phyloP scores from a whole-genome alignment of 345 rosid species.

The Lenwebbia sp. region DNA sequence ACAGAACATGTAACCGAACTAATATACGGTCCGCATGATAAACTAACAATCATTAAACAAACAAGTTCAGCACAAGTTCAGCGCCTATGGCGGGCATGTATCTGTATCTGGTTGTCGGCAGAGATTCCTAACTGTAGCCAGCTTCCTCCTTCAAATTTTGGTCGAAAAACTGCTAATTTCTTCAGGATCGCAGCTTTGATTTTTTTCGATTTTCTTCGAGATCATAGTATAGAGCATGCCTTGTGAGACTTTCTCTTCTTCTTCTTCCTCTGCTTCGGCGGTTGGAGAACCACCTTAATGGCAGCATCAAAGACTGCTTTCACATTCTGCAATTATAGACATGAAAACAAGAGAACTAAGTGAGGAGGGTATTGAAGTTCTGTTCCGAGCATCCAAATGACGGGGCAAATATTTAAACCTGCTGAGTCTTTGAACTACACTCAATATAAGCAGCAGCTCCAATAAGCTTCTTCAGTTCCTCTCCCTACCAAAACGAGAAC shows the following conservation, averaged over 20 bases:
- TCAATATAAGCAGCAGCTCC: constrained; percentile 9
- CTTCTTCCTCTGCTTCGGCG: constrained; percentile 42
- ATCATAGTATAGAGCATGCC: constrained; percentile 37
- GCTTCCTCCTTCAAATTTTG: background rate
- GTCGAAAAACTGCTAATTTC: background rate
- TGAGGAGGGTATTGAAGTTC: background rate
- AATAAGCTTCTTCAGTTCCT: constrained; percentile 12
- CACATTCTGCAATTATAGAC: constrained; percentile 23
- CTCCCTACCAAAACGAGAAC: constrained; percentile 3
- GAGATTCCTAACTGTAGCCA: background rate
- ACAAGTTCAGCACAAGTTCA: background rate
- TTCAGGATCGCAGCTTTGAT: background rate
- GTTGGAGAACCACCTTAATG: constrained; percentile 46
- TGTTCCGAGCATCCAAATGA: background rate
- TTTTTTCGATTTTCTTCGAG: background rate
- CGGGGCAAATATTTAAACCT: background rate
- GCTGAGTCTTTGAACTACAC: constrained; percentile 16
- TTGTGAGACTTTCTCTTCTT: constrained; percentile 25
- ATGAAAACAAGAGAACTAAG: background rate
- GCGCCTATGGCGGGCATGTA: background rate
- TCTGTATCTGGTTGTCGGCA: background rate
- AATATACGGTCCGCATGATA: background rate
- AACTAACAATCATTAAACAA: background rate
- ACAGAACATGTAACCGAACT: background rate
- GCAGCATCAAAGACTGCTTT: constrained; percentile 50